Conservation (phyloP, 768 basidiomycete species). For the Paxillus involutus region DNA sequence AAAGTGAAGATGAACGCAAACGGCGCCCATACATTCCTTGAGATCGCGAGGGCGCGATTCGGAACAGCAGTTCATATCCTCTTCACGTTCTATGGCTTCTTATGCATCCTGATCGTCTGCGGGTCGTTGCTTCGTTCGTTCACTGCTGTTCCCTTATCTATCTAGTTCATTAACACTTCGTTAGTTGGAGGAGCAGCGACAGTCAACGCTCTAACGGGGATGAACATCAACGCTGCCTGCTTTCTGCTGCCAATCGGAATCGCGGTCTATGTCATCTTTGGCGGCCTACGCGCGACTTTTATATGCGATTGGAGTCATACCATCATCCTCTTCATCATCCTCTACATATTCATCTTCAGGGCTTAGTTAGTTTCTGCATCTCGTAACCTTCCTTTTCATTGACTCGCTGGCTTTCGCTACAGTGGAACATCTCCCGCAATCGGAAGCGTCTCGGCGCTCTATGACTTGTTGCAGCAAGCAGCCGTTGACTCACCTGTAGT, state of each 20-base stretch:
- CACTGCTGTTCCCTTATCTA: background rate
- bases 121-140: conserved; percentile 48
- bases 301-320: conserved; percentile 47
- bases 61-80: conserved; percentile 47
- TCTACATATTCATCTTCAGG: conserved; percentile 35
- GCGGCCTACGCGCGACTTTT: conserved; percentile 45
- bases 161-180: background rate
- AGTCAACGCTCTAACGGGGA: conserved; percentile 45
- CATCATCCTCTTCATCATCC: conserved; percentile 42
- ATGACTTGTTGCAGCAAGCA: conserved; percentile 48
- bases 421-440: conserved; percentile 39
- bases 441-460: conserved; percentile 40
- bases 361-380: conserved; percentile 26
- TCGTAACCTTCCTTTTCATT: background rate
- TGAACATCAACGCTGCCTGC: conserved; percentile 43
- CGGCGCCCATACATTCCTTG: conserved; percentile 56
- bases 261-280: conserved; percentile 42
- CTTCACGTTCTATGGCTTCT: conserved; percentile 52
- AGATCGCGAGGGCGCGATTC: conserved; percentile 53
- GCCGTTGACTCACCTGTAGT: conserved; percentile 43
- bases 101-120: conserved; percentile 51
- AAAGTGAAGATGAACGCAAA: conserved; percentile 63
- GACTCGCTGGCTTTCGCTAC: background rate
- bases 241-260: conserved; percentile 47
- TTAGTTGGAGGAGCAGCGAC: conserved; percentile 46